Evolutionary conservation across 768 basidiomycete species (phyloP).

Genomic region (Leccinum disarticulatum): DNA sequence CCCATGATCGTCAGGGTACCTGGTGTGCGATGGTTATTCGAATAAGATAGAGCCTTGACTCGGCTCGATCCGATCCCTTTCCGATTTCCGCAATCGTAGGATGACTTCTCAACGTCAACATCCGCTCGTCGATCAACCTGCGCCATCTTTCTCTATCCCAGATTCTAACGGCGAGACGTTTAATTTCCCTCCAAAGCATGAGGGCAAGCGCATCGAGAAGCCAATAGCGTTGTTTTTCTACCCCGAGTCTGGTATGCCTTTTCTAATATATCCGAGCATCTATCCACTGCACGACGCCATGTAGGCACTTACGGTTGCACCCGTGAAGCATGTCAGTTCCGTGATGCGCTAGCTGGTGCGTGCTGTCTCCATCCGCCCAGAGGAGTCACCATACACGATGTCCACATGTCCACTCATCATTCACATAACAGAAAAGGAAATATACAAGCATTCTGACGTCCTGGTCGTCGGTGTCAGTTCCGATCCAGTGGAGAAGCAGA

Average conservation of each 20-base stretch:
- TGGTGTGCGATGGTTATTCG: too few relatives aligned
- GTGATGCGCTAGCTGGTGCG: conserved; percentile 72
- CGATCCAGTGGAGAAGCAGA: conserved; percentile 72
- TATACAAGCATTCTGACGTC: conserved; percentile 63
- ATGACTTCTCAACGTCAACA: conserved; percentile 46
- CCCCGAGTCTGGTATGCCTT: conserved; percentile 55
- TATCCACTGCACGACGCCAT: background rate
- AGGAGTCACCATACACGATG: background rate
- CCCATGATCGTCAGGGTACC: too few relatives aligned
- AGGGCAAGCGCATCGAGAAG: conserved; percentile 35
- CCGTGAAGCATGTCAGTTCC: conserved; percentile 77
- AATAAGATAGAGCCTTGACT: too few relatives aligned
- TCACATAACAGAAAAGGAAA: conserved; percentile 51
- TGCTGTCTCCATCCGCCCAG: conserved; percentile 3
- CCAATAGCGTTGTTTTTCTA: conserved; percentile 81
- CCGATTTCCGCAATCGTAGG: conserved; percentile 1
- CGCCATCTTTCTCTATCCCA: conserved; percentile 64
- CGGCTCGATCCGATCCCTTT: background rate
- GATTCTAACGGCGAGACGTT: conserved; percentile 63
- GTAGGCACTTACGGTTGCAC: conserved; percentile 77
- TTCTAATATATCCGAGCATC: background rate
- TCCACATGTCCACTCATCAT: background rate
- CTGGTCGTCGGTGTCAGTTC: conserved; percentile 73
- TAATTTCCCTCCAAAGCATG: conserved; percentile 57
- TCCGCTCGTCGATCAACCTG: conserved; percentile 59